Conservation (phyloP, 1,284 basidiomycete genomes). For the Ganoderma leucocontextum region DNA sequence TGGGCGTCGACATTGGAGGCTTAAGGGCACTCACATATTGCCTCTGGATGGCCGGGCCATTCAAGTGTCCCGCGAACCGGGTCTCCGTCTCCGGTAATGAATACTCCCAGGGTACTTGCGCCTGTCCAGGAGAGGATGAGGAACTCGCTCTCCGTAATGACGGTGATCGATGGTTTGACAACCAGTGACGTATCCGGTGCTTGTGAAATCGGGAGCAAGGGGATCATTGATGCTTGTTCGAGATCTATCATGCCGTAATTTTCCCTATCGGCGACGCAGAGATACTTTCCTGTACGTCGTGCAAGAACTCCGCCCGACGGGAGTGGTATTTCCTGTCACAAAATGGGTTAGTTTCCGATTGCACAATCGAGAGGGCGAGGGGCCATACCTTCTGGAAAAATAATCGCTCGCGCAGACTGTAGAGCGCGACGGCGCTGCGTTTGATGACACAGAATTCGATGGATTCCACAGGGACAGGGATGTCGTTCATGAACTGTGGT, state of each 20-base stretch:
- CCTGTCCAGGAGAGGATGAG: slow-evolving; percentile 83
- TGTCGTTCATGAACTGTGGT: slow-evolving; percentile 50
- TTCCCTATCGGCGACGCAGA: slow-evolving; percentile 80
- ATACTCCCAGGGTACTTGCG: slow-evolving; percentile 80
- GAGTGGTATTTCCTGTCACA: slow-evolving; percentile 79
- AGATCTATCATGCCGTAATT: slow-evolving; percentile 84
- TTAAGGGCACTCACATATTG: slow-evolving; percentile 68
- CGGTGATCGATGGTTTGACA: slow-evolving; percentile 77
- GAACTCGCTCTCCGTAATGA: slow-evolving; percentile 83
- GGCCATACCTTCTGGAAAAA: slow-evolving; percentile 64
- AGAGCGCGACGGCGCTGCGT: slow-evolving; percentile 72
- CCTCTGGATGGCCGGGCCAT: slow-evolving; percentile 82
- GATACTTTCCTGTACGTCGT: slow-evolving; percentile 66
- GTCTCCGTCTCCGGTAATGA: slow-evolving; percentile 85
- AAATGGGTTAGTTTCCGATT: background rate
- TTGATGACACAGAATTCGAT: slow-evolving; percentile 86
- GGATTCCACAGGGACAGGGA: slow-evolving; percentile 54
- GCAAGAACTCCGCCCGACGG: slow-evolving; percentile 69
- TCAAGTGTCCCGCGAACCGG: slow-evolving; percentile 89
- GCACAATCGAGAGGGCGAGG: background rate
- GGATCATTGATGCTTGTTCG: slow-evolving; percentile 68
- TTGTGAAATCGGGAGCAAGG: slow-evolving; percentile 83
- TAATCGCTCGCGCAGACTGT: slow-evolving; percentile 68
- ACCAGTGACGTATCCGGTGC: slow-evolving; percentile 50
- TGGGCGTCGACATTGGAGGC: background rate